These are phyloP conservation scores for Teratosphaeria epicoccoides DNA, from an alignment of 2,329 filamentous ascomycete genomes.

Conservation along the genomic window DNA sequence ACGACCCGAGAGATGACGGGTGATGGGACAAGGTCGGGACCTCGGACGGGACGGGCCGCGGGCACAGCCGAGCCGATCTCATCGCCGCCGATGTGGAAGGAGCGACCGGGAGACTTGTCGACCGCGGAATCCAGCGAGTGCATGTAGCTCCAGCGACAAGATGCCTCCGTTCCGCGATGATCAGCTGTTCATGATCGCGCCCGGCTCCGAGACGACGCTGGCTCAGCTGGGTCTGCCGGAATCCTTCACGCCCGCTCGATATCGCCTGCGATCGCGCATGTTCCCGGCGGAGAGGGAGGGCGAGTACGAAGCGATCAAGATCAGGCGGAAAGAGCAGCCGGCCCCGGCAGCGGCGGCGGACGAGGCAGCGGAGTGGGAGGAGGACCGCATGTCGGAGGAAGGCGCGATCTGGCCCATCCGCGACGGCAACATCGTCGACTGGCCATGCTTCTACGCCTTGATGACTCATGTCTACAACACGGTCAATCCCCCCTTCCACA, in stretches of 20 bases:
- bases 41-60: too few relatives aligned
- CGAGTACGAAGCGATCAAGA: slow-evolving; percentile 71
- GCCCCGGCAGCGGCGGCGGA: slow-evolving; percentile 39
- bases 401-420: slow-evolving; percentile 79
- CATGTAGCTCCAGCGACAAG: neutral
- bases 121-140: too few relatives aligned
- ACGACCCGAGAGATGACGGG: too few relatives aligned
- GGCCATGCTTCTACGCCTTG: slow-evolving; percentile 87
- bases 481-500: slow-evolving; percentile 85
- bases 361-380: slow-evolving; percentile 63
- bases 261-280: slow-evolving; percentile 87
- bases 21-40: too few relatives aligned
- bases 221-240: slow-evolving; percentile 84
- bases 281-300: slow-evolving; percentile 68
- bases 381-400: slow-evolving; percentile 78
- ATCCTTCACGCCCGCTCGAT: slow-evolving; percentile 78
- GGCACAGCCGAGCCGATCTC: neutral
- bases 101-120: too few relatives aligned
- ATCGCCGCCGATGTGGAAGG: too few relatives aligned
- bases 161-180: slow-evolving; percentile 28
- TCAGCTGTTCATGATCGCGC: slow-evolving; percentile 51
- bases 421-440: slow-evolving; percentile 76
- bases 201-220: slow-evolving; percentile 79
- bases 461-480: slow-evolving; percentile 84
- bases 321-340: slow-evolving; percentile 42